Base-by-base conservation (phyloP, 345 rosid species). In the Balakata baccata region DNA sequence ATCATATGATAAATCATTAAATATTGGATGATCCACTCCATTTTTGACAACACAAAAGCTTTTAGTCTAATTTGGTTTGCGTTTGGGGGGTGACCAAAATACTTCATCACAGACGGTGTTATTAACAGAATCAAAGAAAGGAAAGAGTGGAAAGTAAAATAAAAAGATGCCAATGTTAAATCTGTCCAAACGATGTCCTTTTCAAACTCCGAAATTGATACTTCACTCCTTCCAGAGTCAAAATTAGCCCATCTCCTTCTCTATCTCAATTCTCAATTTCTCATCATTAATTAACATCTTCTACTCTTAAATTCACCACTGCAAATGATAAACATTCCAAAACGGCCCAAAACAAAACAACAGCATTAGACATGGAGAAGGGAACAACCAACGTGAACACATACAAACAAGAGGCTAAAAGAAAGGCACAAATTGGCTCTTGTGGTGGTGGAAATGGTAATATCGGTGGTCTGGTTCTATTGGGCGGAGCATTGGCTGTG, bases 401-500 rank as follows among this genome's bases (percentile, higher is more conserved):
- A 18, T 13, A 12, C 34, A 43, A 50, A 16, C 80, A 70, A 14
- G 70, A 68, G 2, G 34, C 34, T 23, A 78, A 43, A 66, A 74
- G 47, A 43, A 73, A 66, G 53, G 45, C 56, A 23, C 61, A 52
- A 16, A 20, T 66, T 43, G 20, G 66, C 11, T 50, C 23, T 0
- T 61, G 67, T 22, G 80, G 67, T 22, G 80, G 78, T 7, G 80
- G 67, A 11, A 20, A 66, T 11, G 50, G 13, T 39, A 78, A 79
- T 65, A 46, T 83, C 0, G 87, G 85, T 43, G 79, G 80, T 11
- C 65, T 77, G 71, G 60, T 82, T 56, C 63, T 81, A 53, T 78
- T 76, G 69, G 88, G 83, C 41, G 90, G 90, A n/a, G 88, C 87
- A 2, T 49, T 88, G 77, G 89, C 82, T 73, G 76, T 81, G 49